Evolutionary conservation across 1,139 yeast species (phyloP).

Genomic region (Debaryomyces coudertii): DNA sequence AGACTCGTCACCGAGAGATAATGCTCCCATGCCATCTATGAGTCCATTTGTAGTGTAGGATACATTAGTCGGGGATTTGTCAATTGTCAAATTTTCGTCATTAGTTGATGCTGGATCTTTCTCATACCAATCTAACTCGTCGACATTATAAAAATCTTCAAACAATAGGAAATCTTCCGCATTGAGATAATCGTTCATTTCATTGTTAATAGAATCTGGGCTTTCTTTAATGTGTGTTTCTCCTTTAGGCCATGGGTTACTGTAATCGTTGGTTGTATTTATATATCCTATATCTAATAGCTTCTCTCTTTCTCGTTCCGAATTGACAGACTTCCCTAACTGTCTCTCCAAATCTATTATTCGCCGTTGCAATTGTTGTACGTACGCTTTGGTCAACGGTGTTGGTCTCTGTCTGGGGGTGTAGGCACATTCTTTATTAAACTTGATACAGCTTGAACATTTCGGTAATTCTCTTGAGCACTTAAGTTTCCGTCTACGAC

Average conservation of each 20-base stretch:
- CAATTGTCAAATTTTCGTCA: not conserved
- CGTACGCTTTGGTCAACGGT: conserved; percentile 31
- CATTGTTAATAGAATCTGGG: conserved; percentile 23
- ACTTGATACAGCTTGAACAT: conserved; percentile 31
- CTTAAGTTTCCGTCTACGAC: conserved; percentile 31
- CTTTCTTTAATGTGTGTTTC: conserved; percentile 21
- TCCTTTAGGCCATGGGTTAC: not conserved
- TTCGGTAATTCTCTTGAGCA: conserved; percentile 31
- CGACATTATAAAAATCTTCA: not conserved
- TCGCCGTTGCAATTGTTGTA: conserved; percentile 29
- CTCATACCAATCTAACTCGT: conserved; percentile 1
- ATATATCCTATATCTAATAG: no score
- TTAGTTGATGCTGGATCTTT: not conserved
- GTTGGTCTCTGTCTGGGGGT: conserved; percentile 29
- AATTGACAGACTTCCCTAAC: conserved; percentile 12
- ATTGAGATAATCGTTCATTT: conserved; percentile 23
- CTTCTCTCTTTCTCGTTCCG: not conserved
- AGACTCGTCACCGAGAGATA: conserved; percentile 25
- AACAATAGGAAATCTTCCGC: conserved; percentile 17
- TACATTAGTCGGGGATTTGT: conserved; percentile 14
- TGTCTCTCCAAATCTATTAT: conserved; percentile 22
- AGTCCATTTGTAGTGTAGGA: conserved; percentile 19
- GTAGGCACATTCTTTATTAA: conserved; percentile 30
- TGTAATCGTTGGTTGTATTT: conserved; percentile 18
- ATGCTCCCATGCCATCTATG: conserved; percentile 58